Base-by-base conservation (phyloP, 2,329 filamentous ascomycete species). In the Exophiala sp. region DNA sequence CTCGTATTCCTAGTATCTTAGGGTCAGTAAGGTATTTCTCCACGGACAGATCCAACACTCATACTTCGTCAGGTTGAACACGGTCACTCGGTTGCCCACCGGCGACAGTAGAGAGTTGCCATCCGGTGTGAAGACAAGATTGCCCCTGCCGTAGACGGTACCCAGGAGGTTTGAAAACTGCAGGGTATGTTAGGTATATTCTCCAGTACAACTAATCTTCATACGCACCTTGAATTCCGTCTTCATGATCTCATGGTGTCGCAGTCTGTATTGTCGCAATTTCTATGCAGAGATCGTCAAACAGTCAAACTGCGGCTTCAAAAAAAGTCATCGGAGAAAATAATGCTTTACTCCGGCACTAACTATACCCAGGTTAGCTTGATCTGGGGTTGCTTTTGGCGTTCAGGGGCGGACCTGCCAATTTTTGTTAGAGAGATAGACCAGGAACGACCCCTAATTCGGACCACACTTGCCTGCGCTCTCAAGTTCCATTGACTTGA, bases 161-260 rank as follows among this genome's bases (percentile, higher is more conserved):
- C 94, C 95, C 68, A 99, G 83, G 71, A 99, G 83, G 75, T 97
- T 99, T 71, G 92, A 96, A 76, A 99, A 99, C 91, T 96, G 42
- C 32, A 67, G 1, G 40, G 43, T n/a, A 11, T 11, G 55, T 57
- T 39, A 62, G 36, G 18, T 32, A 12, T 34, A 11, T 32, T 8
- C 9, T 8, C 18, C n/a, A 29, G 36, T 14, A 14, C 16, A 40
- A 7, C n/a, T n/a, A n/a, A 5, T n/a, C 12, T 24, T 21, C 54
- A 41, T 55, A 54, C 72, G 60, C 75, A 95, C 92, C 85, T 94
- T 95, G 74, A 97, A 99, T 75, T 97, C 92, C 63, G 91, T 97
- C 88, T 97, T 99, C 94, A 99, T 99, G 57, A 60, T 79, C 59
- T 60, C 53, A 60, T 60, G 20, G 36, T 52, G 46, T 41, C 36